These are phyloP conservation scores for Acarospora socialis DNA, from an alignment of 2,329 filamentous ascomycete genomes.

Conservation along the genomic window DNA sequence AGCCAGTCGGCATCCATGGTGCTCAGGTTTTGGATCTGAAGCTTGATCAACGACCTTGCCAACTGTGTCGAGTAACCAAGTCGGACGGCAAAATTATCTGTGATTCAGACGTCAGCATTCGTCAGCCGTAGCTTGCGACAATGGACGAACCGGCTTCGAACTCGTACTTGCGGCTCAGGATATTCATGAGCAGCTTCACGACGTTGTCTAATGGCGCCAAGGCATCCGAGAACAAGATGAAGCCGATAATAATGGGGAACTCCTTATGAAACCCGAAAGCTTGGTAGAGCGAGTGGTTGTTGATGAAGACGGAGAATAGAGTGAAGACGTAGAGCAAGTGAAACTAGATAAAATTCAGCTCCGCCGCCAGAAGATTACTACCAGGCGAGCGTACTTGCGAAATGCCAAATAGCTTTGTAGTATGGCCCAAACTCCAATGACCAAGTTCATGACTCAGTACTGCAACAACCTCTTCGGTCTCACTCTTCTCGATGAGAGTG, in stretches of 20 bases:
- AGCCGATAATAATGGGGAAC: constrained; percentile 88
- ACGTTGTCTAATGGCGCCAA: constrained; percentile 87
- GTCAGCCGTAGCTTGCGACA: background rate
- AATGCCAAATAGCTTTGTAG: constrained; percentile 78
- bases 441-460: constrained; percentile 92
- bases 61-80: constrained; percentile 77
- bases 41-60: constrained; percentile 79
- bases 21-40: constrained; percentile 95
- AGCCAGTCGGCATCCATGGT: constrained; percentile 98
- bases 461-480: constrained; percentile 81
- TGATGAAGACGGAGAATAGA: constrained; percentile 93
- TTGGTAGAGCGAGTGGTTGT: constrained; percentile 80
- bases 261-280: constrained; percentile 78
- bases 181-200: constrained; percentile 90
- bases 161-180: constrained; percentile 86
- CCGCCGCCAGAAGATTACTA: too few relatives aligned
- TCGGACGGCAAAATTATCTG: constrained; percentile 67
- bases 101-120: constrained; percentile 1
- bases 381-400: constrained; percentile 61
- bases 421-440: constrained; percentile 94
- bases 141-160: constrained; percentile 62
- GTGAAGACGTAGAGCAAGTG: constrained; percentile 96
- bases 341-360: constrained; percentile 36
- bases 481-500: constrained; percentile 89
- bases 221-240: constrained; percentile 95